Conservation (phyloP, 257 asterid genomes). For the Verbascum thapsus region DNA sequence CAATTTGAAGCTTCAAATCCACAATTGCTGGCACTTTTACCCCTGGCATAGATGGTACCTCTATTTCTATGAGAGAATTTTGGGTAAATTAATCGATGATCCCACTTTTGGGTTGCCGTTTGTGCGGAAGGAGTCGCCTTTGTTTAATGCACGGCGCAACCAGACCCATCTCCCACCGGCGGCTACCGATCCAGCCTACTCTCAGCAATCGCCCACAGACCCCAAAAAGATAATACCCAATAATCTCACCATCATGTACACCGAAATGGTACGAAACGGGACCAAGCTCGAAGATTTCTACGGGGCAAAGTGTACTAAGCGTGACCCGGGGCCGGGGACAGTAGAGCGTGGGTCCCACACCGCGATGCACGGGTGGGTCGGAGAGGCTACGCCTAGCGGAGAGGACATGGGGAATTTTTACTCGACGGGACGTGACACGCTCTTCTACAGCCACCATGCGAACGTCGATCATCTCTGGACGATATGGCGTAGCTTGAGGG, state of each 20-base stretch:
- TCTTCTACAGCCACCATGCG: slow-evolving; percentile 46
- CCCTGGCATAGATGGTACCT: slow-evolving; percentile 57
- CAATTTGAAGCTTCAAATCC: slow-evolving; percentile 36
- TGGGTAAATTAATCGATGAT: slow-evolving; percentile 38
- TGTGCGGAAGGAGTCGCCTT: slow-evolving; percentile 14
- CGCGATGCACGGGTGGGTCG: slow-evolving; percentile 43
- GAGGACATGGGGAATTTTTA: slow-evolving; percentile 58
- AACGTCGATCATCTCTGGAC: slow-evolving; percentile 54
- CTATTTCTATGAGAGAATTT: slow-evolving; percentile 47
- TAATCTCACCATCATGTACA: slow-evolving; percentile 39
- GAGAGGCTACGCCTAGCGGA: slow-evolving; percentile 37
- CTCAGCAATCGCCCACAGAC: slow-evolving; percentile 25
- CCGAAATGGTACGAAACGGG: slow-evolving; percentile 45
- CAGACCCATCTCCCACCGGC: slow-evolving; percentile 38
- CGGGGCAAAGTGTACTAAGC: slow-evolving; percentile 39
- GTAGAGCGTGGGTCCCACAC: slow-evolving; percentile 46
- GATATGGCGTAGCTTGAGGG: slow-evolving; percentile 41
- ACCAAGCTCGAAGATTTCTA: slow-evolving; percentile 37
- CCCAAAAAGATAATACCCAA: slow-evolving; percentile 32
- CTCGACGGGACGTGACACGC: slow-evolving; percentile 39
- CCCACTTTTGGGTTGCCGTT: too few species aligned
- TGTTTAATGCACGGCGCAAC: slow-evolving; percentile 36
- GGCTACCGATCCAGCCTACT: slow-evolving; percentile 35
- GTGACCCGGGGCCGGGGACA: slow-evolving; percentile 45
- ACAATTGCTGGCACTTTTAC: slow-evolving; percentile 45